Conservation (phyloP, 768 basidiomycete species). For the Fomitopsis serialis region DNA sequence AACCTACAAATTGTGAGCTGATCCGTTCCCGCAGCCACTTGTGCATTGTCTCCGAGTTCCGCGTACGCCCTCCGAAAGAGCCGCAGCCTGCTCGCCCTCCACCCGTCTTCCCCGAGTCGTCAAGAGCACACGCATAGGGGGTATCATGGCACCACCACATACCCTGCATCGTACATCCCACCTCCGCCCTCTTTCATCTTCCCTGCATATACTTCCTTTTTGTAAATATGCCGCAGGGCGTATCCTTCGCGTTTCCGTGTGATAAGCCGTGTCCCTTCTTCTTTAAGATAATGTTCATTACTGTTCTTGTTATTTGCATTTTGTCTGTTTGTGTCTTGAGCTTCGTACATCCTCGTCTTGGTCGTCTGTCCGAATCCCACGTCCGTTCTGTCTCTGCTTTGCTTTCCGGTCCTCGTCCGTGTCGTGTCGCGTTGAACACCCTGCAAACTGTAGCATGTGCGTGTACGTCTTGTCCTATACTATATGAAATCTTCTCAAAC, state of each 20-base stretch:
- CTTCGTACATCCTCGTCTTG: slow-evolving; percentile 9
- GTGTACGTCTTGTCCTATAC: slow-evolving; percentile 33
- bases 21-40: slow-evolving; percentile 51
- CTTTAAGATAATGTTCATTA: slow-evolving; percentile 3
- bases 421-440: slow-evolving; percentile 22
- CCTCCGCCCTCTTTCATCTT: slow-evolving; percentile 2
- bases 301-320: slow-evolving; percentile 1
- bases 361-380: slow-evolving; percentile 6
- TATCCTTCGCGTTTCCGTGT: slow-evolving; percentile 3
- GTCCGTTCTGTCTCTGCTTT: slow-evolving; percentile 12
- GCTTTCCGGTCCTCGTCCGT: slow-evolving; percentile 18
- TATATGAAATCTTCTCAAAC: slow-evolving; percentile 17
- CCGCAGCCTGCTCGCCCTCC: slow-evolving; percentile 28
- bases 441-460: slow-evolving; percentile 37
- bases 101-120: slow-evolving; percentile 34
- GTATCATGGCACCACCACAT: slow-evolving; percentile 3
- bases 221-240: slow-evolving; percentile 17
- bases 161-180: slow-evolving; percentile 11
- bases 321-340: slow-evolving; percentile 13
- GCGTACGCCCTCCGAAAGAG: slow-evolving; percentile 69
- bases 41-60: slow-evolving; percentile 68
- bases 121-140: slow-evolving; percentile 26
- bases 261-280: slow-evolving; percentile 6
- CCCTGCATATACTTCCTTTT: slow-evolving; percentile 7
- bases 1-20: background rate